Base-by-base conservation (phyloP, 1,139 yeast species). In the Pichia norvegensis region DNA sequence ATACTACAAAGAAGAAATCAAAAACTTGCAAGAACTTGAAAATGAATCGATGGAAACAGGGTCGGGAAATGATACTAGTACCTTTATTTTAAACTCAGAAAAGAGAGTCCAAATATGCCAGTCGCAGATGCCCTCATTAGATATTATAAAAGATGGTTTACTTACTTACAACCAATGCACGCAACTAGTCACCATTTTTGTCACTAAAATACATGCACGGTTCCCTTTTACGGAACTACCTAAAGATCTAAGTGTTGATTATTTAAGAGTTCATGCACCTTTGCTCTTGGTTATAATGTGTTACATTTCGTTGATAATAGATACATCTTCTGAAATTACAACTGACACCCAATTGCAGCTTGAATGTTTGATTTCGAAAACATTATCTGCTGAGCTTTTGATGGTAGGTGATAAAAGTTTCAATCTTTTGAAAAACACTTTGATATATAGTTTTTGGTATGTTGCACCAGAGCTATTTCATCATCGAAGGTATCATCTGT, bases 391-490 rank as follows among this genome's bases (percentile, higher is more conserved):
- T 42, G 90, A 85, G 55, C 74, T 82, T 9, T 65, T 86, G 66
- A 72, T 83, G 14, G 69, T 74, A 22, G 95, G 95, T n/a, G 71
- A 78, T 47, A 87, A 85, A 64, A 74, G 81, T 8, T 67, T 80
- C 22, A 92, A 85, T 59, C 65, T 86, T 43, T 66, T 86, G 38
- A 80, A 83, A 59, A 67, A 82, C 19, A 64, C 85, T 41, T 58
- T 85, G 27, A 57, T 85, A 3, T 65, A 85, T 45, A 74, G 84
- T 36, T 63, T 81, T 33, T 88, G 95, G 95, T 86, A 86, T 61
- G 85, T 84, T 54, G 78, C 86, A 7, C 87, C 95, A 0, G 95
- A 86, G 62, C 68, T 85, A 54, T 84, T 85, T 52, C 84, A 80
- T 53, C 85, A 84, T 56, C 76, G 94, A 49, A 75, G 95, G 44